Base-by-base conservation (phyloP, 2,329 filamentous ascomycete species). In the Calonectria naviculata region DNA sequence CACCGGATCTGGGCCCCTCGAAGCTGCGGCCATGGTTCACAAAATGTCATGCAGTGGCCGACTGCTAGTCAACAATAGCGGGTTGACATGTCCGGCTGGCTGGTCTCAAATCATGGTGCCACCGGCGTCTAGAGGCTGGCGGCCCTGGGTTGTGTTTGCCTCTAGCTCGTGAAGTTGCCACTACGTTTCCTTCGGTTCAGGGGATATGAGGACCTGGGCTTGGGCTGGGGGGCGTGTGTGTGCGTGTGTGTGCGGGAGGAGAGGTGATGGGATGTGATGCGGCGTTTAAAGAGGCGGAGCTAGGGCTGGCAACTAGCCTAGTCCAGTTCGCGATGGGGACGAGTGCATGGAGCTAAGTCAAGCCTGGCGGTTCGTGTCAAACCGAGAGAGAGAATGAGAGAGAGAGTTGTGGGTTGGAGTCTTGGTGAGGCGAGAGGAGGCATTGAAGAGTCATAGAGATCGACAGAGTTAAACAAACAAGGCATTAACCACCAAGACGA, bases 41-140 rank as follows among this genome's bases (percentile, higher is more conserved):
- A 26, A 56, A 38, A 69, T 60, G 67, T 54, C 52, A 65, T 70
- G 67, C 67, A 70, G 67, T 44, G 31, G 29, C 19, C 46, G 60
- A 26, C 26, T 19, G 62, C 34, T 54, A 65, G 62, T 41, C 54
- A 56, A 65, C 47, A 38, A 41, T 63, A 46, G 46, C 66, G 46
- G 66, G 58, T 28, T 63, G 36, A 15, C 19, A 24, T 42, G 24
- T 56, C 41, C 46, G 47, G 54, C 47, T 38, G 60, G 17, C 31
- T 21, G n/a, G 67, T 12, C 36, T 17, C 44, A 65, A 65, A 52
- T 61, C 62, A 61, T 65, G 52, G 52, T 70, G 62, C 67, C 67
- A 65, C 67, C 61, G 52, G 52, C 67, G 61, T 52, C 41, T 70
- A 46, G 36, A 34, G 26, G 29, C 19, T 47, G n/a, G 7, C 15